These are phyloP conservation scores for Colletotrichum trifolii DNA, from an alignment of 2,329 filamentous ascomycete species.

Conservation along the genomic window DNA sequence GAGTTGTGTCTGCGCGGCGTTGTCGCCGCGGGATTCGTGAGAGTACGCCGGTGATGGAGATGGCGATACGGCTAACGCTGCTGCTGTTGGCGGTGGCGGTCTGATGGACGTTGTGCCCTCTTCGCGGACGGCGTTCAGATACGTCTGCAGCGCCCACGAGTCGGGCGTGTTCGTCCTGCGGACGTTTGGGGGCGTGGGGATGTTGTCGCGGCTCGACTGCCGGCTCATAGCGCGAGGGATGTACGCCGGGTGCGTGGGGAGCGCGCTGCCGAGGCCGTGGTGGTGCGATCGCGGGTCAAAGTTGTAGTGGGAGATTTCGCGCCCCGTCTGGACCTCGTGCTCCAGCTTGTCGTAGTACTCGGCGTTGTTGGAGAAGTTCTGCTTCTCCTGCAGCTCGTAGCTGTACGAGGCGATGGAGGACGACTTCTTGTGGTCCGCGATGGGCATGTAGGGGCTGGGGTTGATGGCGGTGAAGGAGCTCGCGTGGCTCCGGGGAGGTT, in stretches of 20 bases:
- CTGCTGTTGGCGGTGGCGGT: slow-evolving; percentile 16
- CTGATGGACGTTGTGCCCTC: slow-evolving; percentile 31
- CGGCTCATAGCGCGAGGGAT: slow-evolving; percentile 52
- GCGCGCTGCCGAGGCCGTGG: slow-evolving; percentile 43
- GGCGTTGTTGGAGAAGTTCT: slow-evolving; percentile 45
- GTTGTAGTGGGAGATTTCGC: slow-evolving; percentile 40
- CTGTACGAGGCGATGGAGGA: slow-evolving; percentile 39
- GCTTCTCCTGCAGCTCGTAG: slow-evolving; percentile 39
- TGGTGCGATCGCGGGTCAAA: slow-evolving; percentile 41
- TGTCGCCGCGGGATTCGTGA: slow-evolving; percentile 1
- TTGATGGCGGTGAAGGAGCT: slow-evolving; percentile 37
- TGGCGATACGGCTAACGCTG: slow-evolving; percentile 8
- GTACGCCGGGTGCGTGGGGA: slow-evolving; percentile 63
- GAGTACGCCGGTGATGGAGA: slow-evolving; percentile 17
- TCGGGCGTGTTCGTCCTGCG: slow-evolving; percentile 41
- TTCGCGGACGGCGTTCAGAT: slow-evolving; percentile 48
- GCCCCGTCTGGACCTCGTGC: slow-evolving; percentile 39
- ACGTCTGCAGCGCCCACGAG: slow-evolving; percentile 50
- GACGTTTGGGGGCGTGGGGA: slow-evolving; percentile 27
- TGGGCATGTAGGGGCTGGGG: slow-evolving; percentile 37
- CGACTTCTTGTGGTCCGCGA: slow-evolving; percentile 43
- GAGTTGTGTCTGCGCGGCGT: slow-evolving; percentile 15
- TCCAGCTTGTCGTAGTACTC: slow-evolving; percentile 55
- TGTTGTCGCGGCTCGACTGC: slow-evolving; percentile 33
- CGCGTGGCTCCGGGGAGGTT: slow-evolving; percentile 27